These are phyloP conservation scores for Vigna reflexopilosa DNA, from an alignment of 306 rosid species.

Conservation along the genomic window DNA sequence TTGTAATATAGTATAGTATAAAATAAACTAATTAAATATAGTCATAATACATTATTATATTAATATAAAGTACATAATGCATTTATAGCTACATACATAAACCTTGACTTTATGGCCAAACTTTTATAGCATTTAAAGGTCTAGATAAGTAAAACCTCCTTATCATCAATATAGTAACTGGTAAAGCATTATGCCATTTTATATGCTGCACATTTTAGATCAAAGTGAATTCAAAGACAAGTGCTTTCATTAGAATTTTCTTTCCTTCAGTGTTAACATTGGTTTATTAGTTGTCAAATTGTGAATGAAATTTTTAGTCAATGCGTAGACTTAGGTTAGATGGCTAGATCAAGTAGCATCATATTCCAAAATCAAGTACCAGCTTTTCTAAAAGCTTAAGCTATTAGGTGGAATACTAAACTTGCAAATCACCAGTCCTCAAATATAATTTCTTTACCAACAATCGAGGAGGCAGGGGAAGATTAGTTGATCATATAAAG, in stretches of 20 bases:
- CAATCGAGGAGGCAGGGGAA: background rate
- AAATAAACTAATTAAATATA: no score
- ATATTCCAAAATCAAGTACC: background rate
- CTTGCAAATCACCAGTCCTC: background rate
- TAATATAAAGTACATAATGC: no score
- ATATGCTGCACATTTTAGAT: background rate
- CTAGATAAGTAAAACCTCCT: conserved; percentile 18
- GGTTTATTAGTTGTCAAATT: background rate
- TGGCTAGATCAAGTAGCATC: background rate
- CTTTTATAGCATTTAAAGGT: conserved; percentile 29
- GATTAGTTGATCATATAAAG: background rate
- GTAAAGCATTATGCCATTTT: background rate
- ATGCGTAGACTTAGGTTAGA: conserved; percentile 5
- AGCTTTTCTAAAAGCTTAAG: background rate
- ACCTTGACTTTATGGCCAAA: no score
- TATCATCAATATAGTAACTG: conserved; percentile 9
- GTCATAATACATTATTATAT: no score
- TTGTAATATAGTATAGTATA: no score
- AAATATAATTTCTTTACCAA: background rate
- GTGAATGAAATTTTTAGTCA: conserved; percentile 6
- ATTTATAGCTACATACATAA: no score
- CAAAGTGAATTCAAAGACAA: conserved; percentile 6
- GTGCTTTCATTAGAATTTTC: conserved; percentile 10
- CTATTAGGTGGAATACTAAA: background rate
- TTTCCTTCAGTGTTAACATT: conserved; percentile 16